A percentile compares a stretch with the other conserved stretches of the same genome.
Evolutionary conservation across 2,329 filamentous ascomycete species (phyloP).

Genomic region (Fusarium vanettenii): DNA sequence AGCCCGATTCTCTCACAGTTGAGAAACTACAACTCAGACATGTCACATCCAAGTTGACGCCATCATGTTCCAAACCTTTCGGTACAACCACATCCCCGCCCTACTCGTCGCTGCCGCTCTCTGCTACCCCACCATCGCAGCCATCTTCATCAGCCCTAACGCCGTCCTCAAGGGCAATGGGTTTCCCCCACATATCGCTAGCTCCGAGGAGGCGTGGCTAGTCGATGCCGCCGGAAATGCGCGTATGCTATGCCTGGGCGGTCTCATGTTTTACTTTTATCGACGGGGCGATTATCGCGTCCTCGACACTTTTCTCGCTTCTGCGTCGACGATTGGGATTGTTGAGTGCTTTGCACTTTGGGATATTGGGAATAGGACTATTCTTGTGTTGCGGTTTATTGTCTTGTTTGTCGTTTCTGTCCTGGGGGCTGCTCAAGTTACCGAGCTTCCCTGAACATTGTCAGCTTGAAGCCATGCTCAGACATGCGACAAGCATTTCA

Average conservation of each 20-base stretch:
- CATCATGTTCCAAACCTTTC: neutral
- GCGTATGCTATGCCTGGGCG: neutral
- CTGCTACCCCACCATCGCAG: neutral
- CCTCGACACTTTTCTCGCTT: neutral
- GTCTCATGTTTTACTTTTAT: neutral
- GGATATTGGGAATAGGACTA: neutral
- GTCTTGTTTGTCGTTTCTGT: neutral
- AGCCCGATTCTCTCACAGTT: neutral
- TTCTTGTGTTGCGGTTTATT: neutral
- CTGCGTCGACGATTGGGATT: neutral
- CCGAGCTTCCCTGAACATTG: neutral
- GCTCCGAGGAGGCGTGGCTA: neutral
- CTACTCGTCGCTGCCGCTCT: neutral
- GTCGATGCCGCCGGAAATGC: neutral
- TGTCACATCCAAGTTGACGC: neutral
- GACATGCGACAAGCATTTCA: neutral
- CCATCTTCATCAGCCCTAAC: neutral
- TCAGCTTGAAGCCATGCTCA: neutral
- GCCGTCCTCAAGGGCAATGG: neutral
- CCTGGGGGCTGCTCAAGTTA: neutral
- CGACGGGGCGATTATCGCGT: neutral
- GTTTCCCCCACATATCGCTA: neutral
- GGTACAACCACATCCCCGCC: neutral
- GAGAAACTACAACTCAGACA: neutral
- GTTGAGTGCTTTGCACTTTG: neutral